phyloP scores from a whole-genome alignment of 257 asterid genomes.

The Solanum chiquidenum region DNA sequence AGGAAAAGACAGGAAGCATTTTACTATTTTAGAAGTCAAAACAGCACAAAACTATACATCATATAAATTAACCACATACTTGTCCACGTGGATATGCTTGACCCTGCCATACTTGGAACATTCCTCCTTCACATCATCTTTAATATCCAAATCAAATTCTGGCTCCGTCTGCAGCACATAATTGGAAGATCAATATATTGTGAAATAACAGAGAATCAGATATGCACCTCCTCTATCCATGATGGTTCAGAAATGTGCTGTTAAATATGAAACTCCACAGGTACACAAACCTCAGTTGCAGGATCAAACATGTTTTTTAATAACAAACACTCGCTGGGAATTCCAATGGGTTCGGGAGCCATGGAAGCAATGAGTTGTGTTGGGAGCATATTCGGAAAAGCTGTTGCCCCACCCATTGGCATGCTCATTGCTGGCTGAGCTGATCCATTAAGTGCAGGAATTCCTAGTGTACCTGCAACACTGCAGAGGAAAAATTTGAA shows the following conservation, averaged over 20 bases:
- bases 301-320: conserved; percentile 99
- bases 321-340: conserved; percentile 86
- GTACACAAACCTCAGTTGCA: conserved; percentile 61
- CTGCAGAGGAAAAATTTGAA: conserved; percentile 21
- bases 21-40: background rate
- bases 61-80: conserved; percentile 33
- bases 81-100: conserved; percentile 85
- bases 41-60: background rate
- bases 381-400: conserved; percentile 36
- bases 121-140: conserved; percentile 85
- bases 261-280: background rate
- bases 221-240: background rate
- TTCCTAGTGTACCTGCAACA: conserved; percentile 61
- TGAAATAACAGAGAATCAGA: background rate
- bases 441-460: conserved; percentile 58
- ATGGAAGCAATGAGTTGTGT: conserved; percentile 42
- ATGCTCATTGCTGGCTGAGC: conserved; percentile 49
- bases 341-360: conserved; percentile 85
- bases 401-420: conserved; percentile 56
- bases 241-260: background rate
- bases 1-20: background rate
- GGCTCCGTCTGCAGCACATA: conserved; percentile 58
- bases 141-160: conserved; percentile 86
- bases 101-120: conserved; percentile 87
- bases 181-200: background rate